A percentile compares a stretch with the other conserved stretches of the same genome.
Evolutionary conservation across 805 yeast genomes (phyloP).

Genomic region (Alloascoidea hylecoeti): DNA sequence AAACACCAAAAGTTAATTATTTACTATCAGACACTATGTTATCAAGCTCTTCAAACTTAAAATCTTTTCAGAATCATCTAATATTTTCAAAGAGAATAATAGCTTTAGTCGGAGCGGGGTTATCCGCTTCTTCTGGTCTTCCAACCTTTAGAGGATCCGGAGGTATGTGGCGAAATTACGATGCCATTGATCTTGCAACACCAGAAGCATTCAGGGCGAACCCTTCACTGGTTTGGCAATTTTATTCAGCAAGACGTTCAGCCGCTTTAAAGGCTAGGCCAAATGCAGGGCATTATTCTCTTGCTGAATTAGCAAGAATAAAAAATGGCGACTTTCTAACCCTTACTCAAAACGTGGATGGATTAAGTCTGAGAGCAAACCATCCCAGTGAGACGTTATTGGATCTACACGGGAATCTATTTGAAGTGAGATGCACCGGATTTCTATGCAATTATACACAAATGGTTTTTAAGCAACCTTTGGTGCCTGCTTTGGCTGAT

Average conservation of each 20-base stretch:
- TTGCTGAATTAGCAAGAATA: conserved; percentile 44
- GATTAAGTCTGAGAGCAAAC: conserved; percentile 48
- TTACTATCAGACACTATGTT: neutral
- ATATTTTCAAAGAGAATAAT: conserved; percentile 12
- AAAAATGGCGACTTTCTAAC: conserved; percentile 34
- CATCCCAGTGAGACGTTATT: conserved; percentile 38
- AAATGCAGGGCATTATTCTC: conserved; percentile 57
- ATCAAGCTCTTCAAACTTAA: conserved; percentile 1
- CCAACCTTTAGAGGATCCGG: conserved; percentile 60
- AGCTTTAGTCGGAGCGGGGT: conserved; percentile 73
- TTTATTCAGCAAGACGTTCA: conserved; percentile 56
- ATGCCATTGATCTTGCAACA: conserved; percentile 75
- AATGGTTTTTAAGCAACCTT: conserved; percentile 39
- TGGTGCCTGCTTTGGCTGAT: conserved; percentile 37
- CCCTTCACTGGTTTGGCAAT: conserved; percentile 87
- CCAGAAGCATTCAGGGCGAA: conserved; percentile 80
- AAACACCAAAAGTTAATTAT: too few species aligned
- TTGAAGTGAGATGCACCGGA: conserved; percentile 60
- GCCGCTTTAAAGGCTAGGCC: conserved; percentile 57
- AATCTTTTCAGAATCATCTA: neutral
- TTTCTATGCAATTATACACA: conserved; percentile 57
- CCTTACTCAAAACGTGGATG: conserved; percentile 78
- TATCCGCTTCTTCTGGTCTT: conserved; percentile 66
- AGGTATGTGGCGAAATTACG: conserved; percentile 67
- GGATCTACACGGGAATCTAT: conserved; percentile 72